These are phyloP conservation scores for Acanthamoeba culbertsoni DNA, from an alignment of 208 protist genomes.

Conservation along the genomic window DNA sequence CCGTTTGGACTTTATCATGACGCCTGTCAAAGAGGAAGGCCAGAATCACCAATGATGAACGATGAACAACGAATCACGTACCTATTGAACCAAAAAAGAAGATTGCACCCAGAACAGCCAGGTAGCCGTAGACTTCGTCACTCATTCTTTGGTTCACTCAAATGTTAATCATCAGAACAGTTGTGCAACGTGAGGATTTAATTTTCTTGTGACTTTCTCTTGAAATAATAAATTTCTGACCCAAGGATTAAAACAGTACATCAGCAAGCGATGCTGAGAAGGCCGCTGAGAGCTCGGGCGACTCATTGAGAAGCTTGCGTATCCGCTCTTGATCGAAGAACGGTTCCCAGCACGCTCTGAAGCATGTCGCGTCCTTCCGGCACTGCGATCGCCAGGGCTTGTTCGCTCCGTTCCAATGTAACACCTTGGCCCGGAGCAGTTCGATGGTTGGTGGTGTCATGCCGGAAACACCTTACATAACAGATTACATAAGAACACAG, in stretches of 20 bases:
- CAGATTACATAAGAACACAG: not conserved
- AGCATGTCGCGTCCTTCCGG: not conserved
- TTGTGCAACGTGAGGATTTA: too few relatives aligned
- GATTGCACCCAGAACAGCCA: conserved; percentile 20
- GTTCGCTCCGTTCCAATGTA: conserved; percentile 35
- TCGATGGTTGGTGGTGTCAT: not conserved
- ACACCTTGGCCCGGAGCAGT: conserved; percentile 16
- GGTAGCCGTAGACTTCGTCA: conserved; percentile 33
- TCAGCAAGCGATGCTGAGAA: not conserved
- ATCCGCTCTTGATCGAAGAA: not conserved
- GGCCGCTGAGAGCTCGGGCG: not conserved
- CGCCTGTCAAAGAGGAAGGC: not conserved
- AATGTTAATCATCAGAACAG: too few relatives aligned
- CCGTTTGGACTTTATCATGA: conserved; percentile 41
- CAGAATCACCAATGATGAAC: not conserved
- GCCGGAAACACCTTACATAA: not conserved
- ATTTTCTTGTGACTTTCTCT: not conserved
- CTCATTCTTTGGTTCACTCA: not conserved
- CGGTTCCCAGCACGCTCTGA: not conserved
- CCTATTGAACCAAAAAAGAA: conserved; percentile 55
- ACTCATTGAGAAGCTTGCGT: not conserved
- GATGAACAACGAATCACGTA: not conserved
- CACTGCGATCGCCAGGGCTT: not conserved
- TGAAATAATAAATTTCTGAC: not conserved
- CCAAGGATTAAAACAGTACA: too few relatives aligned